Evolutionary conservation across 106 monocot genomes (phyloP), one percentile per base, ranked within the genome.

Genomic region (Dendrobium nobile): DNA sequence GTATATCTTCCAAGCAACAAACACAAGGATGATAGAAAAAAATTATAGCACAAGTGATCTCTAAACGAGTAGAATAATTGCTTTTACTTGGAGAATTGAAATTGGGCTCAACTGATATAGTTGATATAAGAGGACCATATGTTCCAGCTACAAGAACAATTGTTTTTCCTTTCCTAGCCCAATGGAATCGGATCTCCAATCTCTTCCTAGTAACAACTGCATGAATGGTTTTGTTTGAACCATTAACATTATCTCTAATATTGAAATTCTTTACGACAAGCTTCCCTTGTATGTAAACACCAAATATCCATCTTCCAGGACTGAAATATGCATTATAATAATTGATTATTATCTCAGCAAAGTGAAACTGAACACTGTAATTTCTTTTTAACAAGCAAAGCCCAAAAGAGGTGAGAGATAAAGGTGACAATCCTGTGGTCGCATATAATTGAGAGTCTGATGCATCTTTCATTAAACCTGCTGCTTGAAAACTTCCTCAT

Each of bases 101-200:
- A 76, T 51, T 48, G 47, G 48, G 4, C 20, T 73, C 82, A 59
- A 95, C 87, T 70, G 92, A 88, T 73, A 93, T 93, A 80, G 93
- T 90, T 81, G 90, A 90, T 80, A 93, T 87, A 9, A 93, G 77
- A 82, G 94, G 94, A 27, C 94, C 94, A 84, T 95, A 95, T 4
- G 73, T 78, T 82, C 94, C 94, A 88, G 87, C 90, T 16, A 37
- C 77, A 41, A 92, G 94, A 54, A 95, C 92, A 40, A 83, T 82
- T 74, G 90, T 88, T 79, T 90, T 90, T 44, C 92, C 92, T 48
- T 83, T 88, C 77, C 92, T 90, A 80, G 90, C 92, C 94, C 94
- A 95, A 78, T 89, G 88, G 64, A 95, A 83, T 20, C 79, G 85
- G 17, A 92, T 91, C 84, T 88, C 77, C 82, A 89, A 81, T 20